A percentile compares a stretch with the other conserved stretches of the same genome.
phyloP scores from a whole-genome alignment of 1,139 yeast species.

The Sugiyamaella pinicola region DNA sequence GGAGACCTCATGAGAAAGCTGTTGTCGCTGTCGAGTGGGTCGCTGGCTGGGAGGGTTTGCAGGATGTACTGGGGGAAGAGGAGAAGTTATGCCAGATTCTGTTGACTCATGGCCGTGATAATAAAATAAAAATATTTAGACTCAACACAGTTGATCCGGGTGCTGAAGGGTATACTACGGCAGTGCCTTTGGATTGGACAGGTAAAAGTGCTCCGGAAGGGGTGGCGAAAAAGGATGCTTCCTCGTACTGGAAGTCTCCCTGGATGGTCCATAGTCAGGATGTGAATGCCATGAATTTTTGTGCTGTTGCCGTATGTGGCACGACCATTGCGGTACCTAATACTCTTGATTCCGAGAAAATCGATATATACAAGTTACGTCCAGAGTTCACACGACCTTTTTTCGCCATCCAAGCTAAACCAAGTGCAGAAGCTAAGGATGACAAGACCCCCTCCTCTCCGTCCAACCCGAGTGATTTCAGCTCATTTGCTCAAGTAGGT shows the following conservation, averaged over 20 bases:
- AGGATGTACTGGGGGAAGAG: not conserved
- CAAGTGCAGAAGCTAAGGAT: not conserved
- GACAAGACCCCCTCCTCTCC: not conserved
- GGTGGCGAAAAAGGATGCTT: slow-evolving; percentile 18
- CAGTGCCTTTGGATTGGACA: slow-evolving; percentile 25
- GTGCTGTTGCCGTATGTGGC: slow-evolving; percentile 38
- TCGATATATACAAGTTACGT: slow-evolving; percentile 40
- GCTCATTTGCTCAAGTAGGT: slow-evolving; percentile 4
- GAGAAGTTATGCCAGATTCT: slow-evolving; percentile 20
- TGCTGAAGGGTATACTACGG: slow-evolving; percentile 24
- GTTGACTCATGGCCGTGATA: slow-evolving; percentile 47
- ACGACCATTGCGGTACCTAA: slow-evolving; percentile 43
- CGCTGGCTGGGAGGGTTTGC: slow-evolving; percentile 8
- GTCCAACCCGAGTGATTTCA: not conserved
- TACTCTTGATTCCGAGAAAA: slow-evolving; percentile 42
- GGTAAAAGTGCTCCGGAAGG: slow-evolving; percentile 20
- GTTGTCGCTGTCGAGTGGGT: slow-evolving; percentile 39
- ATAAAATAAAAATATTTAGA: slow-evolving; percentile 38
- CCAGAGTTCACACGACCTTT: slow-evolving; percentile 23
- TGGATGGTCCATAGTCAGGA: slow-evolving; percentile 43
- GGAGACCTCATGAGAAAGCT: slow-evolving; percentile 42
- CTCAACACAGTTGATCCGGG: slow-evolving; percentile 28
- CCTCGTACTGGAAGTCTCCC: slow-evolving; percentile 39
- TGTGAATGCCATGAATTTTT: slow-evolving; percentile 47
- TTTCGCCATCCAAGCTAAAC: slow-evolving; percentile 21